These are phyloP conservation scores for Setaria viridis DNA, from an alignment of 202 grass and related monocot genomes.

Conservation along the genomic window DNA sequence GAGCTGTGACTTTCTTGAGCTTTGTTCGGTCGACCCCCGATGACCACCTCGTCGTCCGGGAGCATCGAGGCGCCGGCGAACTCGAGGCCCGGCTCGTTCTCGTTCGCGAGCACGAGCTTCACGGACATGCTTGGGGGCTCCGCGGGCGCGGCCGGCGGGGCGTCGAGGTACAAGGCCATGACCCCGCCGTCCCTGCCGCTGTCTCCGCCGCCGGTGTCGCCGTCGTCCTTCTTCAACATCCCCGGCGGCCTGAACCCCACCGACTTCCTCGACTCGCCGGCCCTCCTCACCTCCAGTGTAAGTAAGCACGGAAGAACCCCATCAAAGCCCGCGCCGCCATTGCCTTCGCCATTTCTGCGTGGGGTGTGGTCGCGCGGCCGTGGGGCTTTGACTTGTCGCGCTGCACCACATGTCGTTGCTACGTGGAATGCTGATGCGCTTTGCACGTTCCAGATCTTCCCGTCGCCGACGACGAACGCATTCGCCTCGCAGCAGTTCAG, in stretches of 20 bases:
- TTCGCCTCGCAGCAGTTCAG: conserved; percentile 62
- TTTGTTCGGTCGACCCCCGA: conserved; percentile 23
- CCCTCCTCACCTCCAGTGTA: conserved; percentile 77
- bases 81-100: conserved; percentile 58
- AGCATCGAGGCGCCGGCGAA: conserved; percentile 74
- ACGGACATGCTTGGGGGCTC: conserved; percentile 59
- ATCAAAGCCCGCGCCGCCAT: not conserved
- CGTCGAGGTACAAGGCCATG: conserved; percentile 76
- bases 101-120: conserved; percentile 69
- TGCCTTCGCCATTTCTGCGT: not conserved
- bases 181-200: conserved; percentile 82
- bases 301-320: conserved; percentile 31
- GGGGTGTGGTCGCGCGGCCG: too few species aligned
- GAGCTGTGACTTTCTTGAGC: conserved; percentile 1
- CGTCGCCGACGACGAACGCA: conserved; percentile 61
- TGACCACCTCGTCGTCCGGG: conserved; percentile 78
- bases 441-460: conserved; percentile 55
- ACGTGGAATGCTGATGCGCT: conserved; percentile 22
- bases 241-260: conserved; percentile 69
- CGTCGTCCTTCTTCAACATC: conserved; percentile 88
- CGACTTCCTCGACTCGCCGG: conserved; percentile 80
- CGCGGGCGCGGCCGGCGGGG: not conserved
- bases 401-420: not conserved
- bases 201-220: conserved; percentile 63
- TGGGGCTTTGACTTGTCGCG: too few species aligned